phyloP scores from a whole-genome alignment of 2,329 filamentous ascomycete genomes.

The Sporothrix schenckii region DNA sequence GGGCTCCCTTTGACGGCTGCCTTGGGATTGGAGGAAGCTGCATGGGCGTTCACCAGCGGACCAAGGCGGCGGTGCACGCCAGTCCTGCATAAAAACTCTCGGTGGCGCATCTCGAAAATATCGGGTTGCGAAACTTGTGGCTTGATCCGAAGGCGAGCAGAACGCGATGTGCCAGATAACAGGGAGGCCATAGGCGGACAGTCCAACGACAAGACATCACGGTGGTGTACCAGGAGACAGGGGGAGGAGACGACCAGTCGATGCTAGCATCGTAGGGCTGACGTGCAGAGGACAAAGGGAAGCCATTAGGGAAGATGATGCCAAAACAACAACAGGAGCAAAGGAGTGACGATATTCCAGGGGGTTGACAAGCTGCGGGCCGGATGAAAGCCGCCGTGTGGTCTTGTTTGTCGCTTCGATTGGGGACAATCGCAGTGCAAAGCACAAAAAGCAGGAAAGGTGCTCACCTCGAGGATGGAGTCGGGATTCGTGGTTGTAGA shows the following conservation, averaged over 20 bases:
- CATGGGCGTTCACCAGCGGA: neutral
- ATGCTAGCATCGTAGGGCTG: neutral
- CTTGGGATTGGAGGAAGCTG: neutral
- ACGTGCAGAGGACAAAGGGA: neutral
- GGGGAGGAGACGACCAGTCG: neutral
- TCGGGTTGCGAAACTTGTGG: slow-evolving; percentile 14
- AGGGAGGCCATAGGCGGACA: neutral
- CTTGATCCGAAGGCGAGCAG: slow-evolving; percentile 15
- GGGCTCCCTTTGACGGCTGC: slow-evolving; percentile 16
- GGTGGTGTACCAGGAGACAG: neutral
- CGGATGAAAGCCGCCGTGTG: slow-evolving; percentile 5
- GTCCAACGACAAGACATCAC: neutral
- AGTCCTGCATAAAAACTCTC: neutral
- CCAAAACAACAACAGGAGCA: neutral
- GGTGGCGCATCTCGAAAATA: slow-evolving; percentile 25
- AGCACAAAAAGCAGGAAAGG: slow-evolving; percentile 5
- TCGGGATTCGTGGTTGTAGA: slow-evolving; percentile 16
- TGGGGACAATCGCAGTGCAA: neutral
- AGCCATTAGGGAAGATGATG: neutral
- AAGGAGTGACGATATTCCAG: slow-evolving; percentile 14
- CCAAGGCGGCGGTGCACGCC: slow-evolving; percentile 24
- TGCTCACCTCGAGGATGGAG: slow-evolving; percentile 29
- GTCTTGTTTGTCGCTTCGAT: slow-evolving; percentile 8
- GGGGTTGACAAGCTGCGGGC: slow-evolving; percentile 25
- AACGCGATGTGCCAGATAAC: neutral